phyloP scores from a whole-genome alignment of 2,329 filamentous ascomycete species.

The Pyrenophora graminea region DNA sequence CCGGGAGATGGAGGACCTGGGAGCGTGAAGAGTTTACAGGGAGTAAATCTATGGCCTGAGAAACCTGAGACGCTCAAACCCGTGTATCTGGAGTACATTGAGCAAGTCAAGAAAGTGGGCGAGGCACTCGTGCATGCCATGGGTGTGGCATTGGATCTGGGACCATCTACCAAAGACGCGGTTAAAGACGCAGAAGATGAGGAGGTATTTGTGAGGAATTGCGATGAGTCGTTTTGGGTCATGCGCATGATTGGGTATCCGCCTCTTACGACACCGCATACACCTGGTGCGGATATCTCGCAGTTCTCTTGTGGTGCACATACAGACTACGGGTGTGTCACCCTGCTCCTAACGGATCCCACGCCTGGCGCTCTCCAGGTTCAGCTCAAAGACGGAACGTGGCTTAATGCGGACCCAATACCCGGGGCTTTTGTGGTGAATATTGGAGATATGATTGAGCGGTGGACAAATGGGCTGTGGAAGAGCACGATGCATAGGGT shows the following conservation, averaged over 20 bases:
- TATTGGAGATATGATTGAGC: conserved; percentile 56
- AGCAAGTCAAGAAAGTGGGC: conserved; percentile 35
- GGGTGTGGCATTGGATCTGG: conserved; percentile 44
- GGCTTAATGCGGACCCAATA: conserved; percentile 53
- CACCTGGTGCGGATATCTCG: conserved; percentile 12
- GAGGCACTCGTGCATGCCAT: conserved; percentile 45
- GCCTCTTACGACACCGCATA: conserved; percentile 21
- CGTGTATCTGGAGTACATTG: conserved; percentile 42
- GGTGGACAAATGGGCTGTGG: conserved; percentile 52
- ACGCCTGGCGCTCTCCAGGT: conserved; percentile 52
- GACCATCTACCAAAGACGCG: background rate
- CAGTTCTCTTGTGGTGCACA: conserved; percentile 50
- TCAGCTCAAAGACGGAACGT: conserved; percentile 47
- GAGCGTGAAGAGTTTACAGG: conserved; percentile 43
- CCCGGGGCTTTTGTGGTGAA: conserved; percentile 55
- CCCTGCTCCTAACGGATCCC: conserved; percentile 52
- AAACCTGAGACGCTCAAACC: conserved; percentile 32
- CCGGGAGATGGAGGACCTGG: conserved; percentile 20
- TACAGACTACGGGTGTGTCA: conserved; percentile 55
- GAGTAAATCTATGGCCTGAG: conserved; percentile 51
- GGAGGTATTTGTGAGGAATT: conserved; percentile 40
- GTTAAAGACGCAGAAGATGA: conserved; percentile 24
- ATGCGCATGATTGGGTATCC: conserved; percentile 50
- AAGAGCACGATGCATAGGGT: conserved; percentile 53
- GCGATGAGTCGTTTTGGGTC: conserved; percentile 46